phyloP scores from a whole-genome alignment of 306 rosid genomes.

The Vigna reflexopilosa region DNA sequence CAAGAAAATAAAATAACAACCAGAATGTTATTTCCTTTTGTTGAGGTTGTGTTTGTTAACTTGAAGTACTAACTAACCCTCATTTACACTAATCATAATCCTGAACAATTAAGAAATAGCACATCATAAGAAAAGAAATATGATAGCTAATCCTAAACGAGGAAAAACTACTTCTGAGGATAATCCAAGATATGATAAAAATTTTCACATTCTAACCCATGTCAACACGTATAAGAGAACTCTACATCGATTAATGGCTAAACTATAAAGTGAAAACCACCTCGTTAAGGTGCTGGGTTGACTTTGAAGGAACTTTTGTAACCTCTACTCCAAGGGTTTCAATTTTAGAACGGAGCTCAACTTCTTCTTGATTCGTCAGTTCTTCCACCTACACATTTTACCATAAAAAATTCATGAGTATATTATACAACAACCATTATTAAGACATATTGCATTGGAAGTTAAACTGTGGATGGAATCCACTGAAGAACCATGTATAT shows the following conservation, averaged over 20 bases:
- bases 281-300: conserved; percentile 71
- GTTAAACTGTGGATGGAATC: conserved; percentile 20
- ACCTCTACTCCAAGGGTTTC: conserved; percentile 95
- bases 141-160: neutral
- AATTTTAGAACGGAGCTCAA: conserved; percentile 86
- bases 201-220: neutral
- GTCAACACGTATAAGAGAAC: neutral
- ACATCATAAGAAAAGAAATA: neutral
- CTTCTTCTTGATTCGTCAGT: conserved; percentile 90
- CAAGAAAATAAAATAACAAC: neutral
- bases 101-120: neutral
- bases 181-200: neutral
- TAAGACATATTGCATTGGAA: conserved; percentile 1
- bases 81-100: neutral
- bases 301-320: conserved; percentile 81
- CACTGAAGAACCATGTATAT: conserved; percentile 21
- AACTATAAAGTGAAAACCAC: conserved; percentile 47
- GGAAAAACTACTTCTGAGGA: neutral
- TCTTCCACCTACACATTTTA: conserved; percentile 72
- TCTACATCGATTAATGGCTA: conserved; percentile 27
- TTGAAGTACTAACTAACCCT: neutral
- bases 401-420: conserved; percentile 22
- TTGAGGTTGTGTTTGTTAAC: neutral
- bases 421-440: neutral
- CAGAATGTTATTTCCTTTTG: conserved; percentile 25